These are phyloP conservation scores for Wickerhamiella galacta DNA, from an alignment of 805 yeast genomes.

Conservation along the genomic window DNA sequence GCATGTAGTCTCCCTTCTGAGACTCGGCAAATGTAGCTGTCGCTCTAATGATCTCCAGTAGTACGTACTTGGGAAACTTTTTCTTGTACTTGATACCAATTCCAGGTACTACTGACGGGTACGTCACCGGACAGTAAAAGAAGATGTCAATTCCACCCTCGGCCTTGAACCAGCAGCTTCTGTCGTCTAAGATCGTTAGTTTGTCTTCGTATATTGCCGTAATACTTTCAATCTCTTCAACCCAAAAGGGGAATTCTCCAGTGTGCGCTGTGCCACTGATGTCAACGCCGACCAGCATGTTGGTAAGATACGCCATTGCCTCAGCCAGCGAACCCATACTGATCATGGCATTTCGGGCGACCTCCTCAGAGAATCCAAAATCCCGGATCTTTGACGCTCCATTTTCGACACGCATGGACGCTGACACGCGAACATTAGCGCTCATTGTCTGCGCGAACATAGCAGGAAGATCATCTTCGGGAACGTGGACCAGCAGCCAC, in stretches of 20 bases:
- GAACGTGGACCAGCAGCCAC: conserved; percentile 75
- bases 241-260: conserved; percentile 61
- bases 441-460: conserved; percentile 17
- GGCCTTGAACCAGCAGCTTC: conserved; percentile 6
- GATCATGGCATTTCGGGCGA: conserved; percentile 35
- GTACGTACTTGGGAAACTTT: conserved; percentile 19
- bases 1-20: conserved; percentile 51
- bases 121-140: conserved; percentile 32
- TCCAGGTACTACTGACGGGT: conserved; percentile 61
- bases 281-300: conserved; percentile 16
- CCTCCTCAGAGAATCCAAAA: conserved; percentile 57
- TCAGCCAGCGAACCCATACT: conserved; percentile 10
- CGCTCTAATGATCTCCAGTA: conserved; percentile 20
- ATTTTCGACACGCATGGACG: conserved; percentile 38
- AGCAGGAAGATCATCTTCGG: conserved; percentile 81
- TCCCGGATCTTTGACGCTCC: conserved; percentile 39
- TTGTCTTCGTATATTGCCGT: conserved; percentile 39
- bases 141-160: conserved; percentile 7
- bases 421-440: conserved; percentile 25
- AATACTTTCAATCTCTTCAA: conserved; percentile 57
- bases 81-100: conserved; percentile 32
- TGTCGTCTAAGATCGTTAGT: conserved; percentile 11
- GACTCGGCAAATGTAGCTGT: conserved; percentile 20
- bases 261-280: too few species aligned
- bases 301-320: conserved; percentile 30